Conservation (phyloP, 2,329 filamentous ascomycete species). For the Exophiala sideris region DNA sequence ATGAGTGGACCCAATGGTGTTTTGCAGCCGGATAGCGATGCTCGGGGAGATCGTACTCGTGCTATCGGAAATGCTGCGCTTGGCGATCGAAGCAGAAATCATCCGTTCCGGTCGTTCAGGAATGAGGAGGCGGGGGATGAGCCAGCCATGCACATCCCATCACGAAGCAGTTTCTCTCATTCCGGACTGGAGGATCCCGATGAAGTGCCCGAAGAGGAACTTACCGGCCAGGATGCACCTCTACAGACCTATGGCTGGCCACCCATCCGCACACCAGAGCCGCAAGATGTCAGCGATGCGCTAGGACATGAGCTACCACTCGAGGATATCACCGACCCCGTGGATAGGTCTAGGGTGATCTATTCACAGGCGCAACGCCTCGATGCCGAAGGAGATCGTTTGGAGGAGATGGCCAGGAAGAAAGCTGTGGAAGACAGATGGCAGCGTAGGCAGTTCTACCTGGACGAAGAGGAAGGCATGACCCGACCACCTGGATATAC, state of each 20-base stretch:
- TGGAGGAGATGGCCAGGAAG: slow-evolving; percentile 36
- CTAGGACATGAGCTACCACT: slow-evolving; percentile 41
- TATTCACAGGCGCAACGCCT: slow-evolving; percentile 39
- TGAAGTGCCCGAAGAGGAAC: slow-evolving; percentile 16
- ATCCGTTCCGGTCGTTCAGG: slow-evolving; percentile 21
- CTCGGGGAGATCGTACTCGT: slow-evolving; percentile 59
- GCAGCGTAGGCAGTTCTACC: slow-evolving; percentile 74
- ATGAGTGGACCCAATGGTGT: slow-evolving; percentile 54
- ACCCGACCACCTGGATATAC: slow-evolving; percentile 60
- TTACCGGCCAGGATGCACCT: slow-evolving; percentile 18
- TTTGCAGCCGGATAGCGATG: slow-evolving; percentile 58
- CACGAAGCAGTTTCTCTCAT: slow-evolving; percentile 10
- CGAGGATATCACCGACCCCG: slow-evolving; percentile 42
- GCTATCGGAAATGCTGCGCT: slow-evolving; percentile 52
- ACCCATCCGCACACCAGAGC: slow-evolving; percentile 13
- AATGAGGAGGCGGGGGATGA: slow-evolving; percentile 20
- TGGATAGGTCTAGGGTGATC: slow-evolving; percentile 40
- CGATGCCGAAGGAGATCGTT: slow-evolving; percentile 38
- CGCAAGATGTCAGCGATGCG: slow-evolving; percentile 40
- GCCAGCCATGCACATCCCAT: slow-evolving; percentile 16
- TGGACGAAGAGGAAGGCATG: slow-evolving; percentile 79
- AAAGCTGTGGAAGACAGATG: slow-evolving; percentile 64
- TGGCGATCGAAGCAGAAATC: slow-evolving; percentile 14
- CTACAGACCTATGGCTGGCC: slow-evolving; percentile 25
- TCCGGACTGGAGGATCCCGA: slow-evolving; percentile 16